Base-by-base conservation (phyloP, 306 rosid genomes). In the Quercus gilva region DNA sequence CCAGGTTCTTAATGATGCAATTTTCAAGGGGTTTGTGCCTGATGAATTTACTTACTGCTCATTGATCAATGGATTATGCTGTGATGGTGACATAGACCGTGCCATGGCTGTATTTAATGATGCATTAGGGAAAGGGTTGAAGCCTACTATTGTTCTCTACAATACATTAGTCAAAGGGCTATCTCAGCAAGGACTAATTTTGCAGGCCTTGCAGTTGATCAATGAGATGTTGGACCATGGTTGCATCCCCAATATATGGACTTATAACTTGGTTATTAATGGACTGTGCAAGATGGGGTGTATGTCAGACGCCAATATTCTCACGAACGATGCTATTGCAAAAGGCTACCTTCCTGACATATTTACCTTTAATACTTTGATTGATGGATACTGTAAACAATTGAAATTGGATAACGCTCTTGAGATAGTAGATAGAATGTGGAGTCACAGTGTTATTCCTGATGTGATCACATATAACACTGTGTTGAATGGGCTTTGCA, bases 261-360 rank as follows among this genome's bases (percentile, higher is more conserved):
- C 95, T 65, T 91, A 86, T 70, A 94, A 92, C 84, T 73, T 91
- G 76, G 89, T 94, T 58, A 84, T 94, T 73, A 88, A 91, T 71
- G 97, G 97, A 64, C 74, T 94, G 87, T 94, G 98, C 88, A 94
- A 94, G 90, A 85, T 92, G 88, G 97, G 98, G 71, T 94, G 89
- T 85, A 70, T 91, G 61, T 85, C 87, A 68, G 97, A 94, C 73
- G 98, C 97, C 74, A 78, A 37, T 83, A 83, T 85, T 76, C 89
- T 94, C 78, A 52, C 90, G 67, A 85, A 85, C 49, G 97, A 86
- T 74, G 97, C 91, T 75, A 91, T 92, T 85, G 80, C 91, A 45
- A 83, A 86, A 81, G 97, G 97, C 73, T 91, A 87, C 85, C 69
- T 87, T 80, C 98, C 95, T 1, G 97, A 94, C 84, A 90, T 92